Base-by-base conservation (phyloP, 345 rosid species). In the Reutealis trisperma region DNA sequence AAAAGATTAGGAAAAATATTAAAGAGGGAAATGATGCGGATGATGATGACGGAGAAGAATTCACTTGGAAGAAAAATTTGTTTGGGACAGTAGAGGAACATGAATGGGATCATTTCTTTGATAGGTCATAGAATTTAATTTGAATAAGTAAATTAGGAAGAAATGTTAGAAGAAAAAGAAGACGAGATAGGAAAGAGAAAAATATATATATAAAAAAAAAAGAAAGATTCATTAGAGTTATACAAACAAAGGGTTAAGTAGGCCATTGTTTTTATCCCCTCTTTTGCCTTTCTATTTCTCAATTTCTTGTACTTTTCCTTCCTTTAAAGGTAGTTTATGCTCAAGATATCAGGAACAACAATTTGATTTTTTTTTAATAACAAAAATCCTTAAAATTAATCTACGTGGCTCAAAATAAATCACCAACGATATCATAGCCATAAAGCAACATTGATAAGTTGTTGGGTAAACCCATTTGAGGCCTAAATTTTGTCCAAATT, bases 41-140 rank as follows among this genome's bases (percentile, higher is more conserved):
- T 62, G 68, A 79, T 32, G 89, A 85, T 63, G 75, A 83, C 5
- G 84, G 75, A 0, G 97, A 90, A 79, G 83, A 81, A 71, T 78
- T 51, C 57, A 85, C 87, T 4, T 92, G 97, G 97, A 90, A 92
- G 83, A 86, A 85, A 73, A 85, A 73, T 45, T 68, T 83, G 75
- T 85, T 83, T 78, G 94, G 91, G 55, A 82, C 78, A 7, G 74
- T 84, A 9, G 83, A 77, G 45, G 67, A 77, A 74, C 88, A 88
- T 85, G 91, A 87, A 74, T 92, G 96, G 92, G 96, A 87, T 86
- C 70, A 75, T 77, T 85, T 87, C 67, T 90, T 88, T n/a, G 87
- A 71, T 45, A 84, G 82, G 64, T 13, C 65, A 60, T 73, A 63
- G 68, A 37, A 37, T 37, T 37, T 37, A 59, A 62, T 67, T 67